Evolutionary conservation across 345 rosid genomes (phyloP).

Genomic region (Jatropha curcas): DNA sequence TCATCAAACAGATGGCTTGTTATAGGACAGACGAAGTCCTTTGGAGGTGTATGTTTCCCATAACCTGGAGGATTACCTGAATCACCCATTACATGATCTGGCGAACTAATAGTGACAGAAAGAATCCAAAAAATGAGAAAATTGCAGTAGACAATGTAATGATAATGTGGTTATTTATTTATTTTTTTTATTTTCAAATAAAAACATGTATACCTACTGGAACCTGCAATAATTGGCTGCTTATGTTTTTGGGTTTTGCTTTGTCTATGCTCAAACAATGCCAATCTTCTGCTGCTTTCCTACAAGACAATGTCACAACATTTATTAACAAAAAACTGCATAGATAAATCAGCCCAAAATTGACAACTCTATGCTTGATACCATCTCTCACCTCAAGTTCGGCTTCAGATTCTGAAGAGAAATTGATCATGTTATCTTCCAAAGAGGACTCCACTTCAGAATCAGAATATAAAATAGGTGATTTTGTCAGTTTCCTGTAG

Average conservation of each 20-base stretch:
- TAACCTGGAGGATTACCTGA: conserved; percentile 36
- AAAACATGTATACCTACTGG: conserved; percentile 39
- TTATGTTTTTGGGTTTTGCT: conserved; percentile 33
- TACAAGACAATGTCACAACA: conserved; percentile 32
- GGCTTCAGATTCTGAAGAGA: conserved; percentile 44
- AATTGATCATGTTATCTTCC: conserved; percentile 25
- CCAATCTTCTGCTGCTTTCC: conserved; percentile 42
- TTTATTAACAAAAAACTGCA: conserved; percentile 20
- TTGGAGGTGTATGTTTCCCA: conserved; percentile 41
- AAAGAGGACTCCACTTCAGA: conserved; percentile 36
- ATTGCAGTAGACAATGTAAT: conserved; percentile 13
- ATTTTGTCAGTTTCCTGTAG: conserved; percentile 12
- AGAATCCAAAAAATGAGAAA: conserved; percentile 34
- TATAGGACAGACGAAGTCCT: conserved; percentile 74
- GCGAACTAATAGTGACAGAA: conserved; percentile 26
- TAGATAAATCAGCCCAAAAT: conserved; percentile 35
- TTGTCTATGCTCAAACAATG: conserved; percentile 34
- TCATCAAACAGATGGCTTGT: conserved; percentile 57
- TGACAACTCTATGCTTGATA: conserved; percentile 21
- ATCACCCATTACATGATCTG: conserved; percentile 47
- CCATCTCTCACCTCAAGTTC: conserved; percentile 43
- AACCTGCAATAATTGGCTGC: conserved; percentile 36
- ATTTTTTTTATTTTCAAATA: too few relatives aligned
- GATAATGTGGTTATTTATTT: too few relatives aligned
- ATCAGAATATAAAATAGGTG: conserved; percentile 25